Evolutionary conservation across 1,139 yeast species (phyloP).

Genomic region (Geotrichum restrictum): DNA sequence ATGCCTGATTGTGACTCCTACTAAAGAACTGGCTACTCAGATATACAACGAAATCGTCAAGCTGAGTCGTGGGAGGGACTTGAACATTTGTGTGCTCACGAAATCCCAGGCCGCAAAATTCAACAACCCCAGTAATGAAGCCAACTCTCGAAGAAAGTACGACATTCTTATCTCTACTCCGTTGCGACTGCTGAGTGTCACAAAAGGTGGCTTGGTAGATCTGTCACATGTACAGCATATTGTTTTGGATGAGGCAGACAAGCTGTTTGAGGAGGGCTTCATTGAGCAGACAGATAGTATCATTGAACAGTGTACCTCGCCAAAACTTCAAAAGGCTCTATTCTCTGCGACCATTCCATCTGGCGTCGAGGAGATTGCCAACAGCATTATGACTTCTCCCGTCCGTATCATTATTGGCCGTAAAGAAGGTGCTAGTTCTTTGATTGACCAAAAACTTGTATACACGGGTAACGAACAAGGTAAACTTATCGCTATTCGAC

Average conservation of each 20-base stretch:
- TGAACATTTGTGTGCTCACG: slow-evolving; percentile 66
- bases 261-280: slow-evolving; percentile 84
- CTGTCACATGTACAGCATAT: slow-evolving; percentile 65
- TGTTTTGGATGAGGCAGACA: slow-evolving; percentile 94
- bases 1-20: slow-evolving; percentile 85
- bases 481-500: slow-evolving; percentile 84
- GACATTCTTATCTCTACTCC: slow-evolving; percentile 89
- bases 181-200: slow-evolving; percentile 73
- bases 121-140: slow-evolving; percentile 42
- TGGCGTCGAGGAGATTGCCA: slow-evolving; percentile 84
- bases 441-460: slow-evolving; percentile 77
- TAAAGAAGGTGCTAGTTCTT: slow-evolving; percentile 84
- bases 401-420: slow-evolving; percentile 86
- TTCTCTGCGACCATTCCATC: slow-evolving; percentile 96
- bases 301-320: slow-evolving; percentile 59
- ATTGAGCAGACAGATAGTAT: slow-evolving; percentile 88
- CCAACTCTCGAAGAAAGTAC: slow-evolving; percentile 57
- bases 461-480: slow-evolving; percentile 96
- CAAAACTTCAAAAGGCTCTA: slow-evolving; percentile 58
- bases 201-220: slow-evolving; percentile 56
- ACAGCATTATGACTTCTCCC: slow-evolving; percentile 78
- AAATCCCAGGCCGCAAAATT: slow-evolving; percentile 73
- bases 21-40: slow-evolving; percentile 86
- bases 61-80: slow-evolving; percentile 48
- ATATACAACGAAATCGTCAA: slow-evolving; percentile 66